phyloP scores from a whole-genome alignment of 1,284 basidiomycete species.

The Xerocomus tenax region DNA sequence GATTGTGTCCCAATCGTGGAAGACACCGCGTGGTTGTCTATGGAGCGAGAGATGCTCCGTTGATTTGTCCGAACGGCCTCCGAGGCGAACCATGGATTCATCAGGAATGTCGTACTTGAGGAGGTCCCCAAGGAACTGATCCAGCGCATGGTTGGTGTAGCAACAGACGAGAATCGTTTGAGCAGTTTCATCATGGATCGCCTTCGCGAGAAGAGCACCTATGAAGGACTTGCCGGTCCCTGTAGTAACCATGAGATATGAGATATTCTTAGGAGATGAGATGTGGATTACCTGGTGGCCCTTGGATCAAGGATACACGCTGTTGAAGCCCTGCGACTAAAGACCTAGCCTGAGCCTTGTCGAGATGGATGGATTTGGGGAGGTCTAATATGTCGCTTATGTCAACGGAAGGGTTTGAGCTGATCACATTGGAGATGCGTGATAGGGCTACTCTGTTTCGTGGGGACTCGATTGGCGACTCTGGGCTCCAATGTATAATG shows the following conservation, averaged over 20 bases:
- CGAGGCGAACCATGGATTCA: constrained; percentile 43
- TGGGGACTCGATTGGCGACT: constrained; percentile 1
- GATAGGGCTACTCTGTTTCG: background rate
- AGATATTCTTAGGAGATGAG: background rate
- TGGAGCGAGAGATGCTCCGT: constrained; percentile 39
- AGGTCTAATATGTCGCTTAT: constrained; percentile 32
- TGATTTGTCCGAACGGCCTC: constrained; percentile 42
- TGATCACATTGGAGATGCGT: constrained; percentile 34
- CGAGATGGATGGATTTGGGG: constrained; percentile 39
- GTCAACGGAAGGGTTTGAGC: constrained; percentile 30
- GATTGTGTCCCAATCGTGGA: constrained; percentile 34
- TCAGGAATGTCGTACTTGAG: constrained; percentile 46
- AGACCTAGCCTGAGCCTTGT: constrained; percentile 43
- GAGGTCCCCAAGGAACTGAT: constrained; percentile 54
- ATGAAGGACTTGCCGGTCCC: constrained; percentile 67
- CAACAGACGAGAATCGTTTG: constrained; percentile 54
- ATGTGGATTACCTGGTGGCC: constrained; percentile 49
- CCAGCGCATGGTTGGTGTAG: constrained; percentile 62
- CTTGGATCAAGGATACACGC: constrained; percentile 52
- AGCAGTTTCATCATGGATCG: constrained; percentile 40
- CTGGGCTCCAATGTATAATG: constrained; percentile 42
- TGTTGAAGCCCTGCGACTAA: constrained; percentile 45
- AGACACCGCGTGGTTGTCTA: constrained; percentile 20
- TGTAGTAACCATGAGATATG: constrained; percentile 19
- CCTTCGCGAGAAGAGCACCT: constrained; percentile 53